phyloP scores from a whole-genome alignment of 2,329 filamentous ascomycete species.

The Aspergillus amoenus region DNA sequence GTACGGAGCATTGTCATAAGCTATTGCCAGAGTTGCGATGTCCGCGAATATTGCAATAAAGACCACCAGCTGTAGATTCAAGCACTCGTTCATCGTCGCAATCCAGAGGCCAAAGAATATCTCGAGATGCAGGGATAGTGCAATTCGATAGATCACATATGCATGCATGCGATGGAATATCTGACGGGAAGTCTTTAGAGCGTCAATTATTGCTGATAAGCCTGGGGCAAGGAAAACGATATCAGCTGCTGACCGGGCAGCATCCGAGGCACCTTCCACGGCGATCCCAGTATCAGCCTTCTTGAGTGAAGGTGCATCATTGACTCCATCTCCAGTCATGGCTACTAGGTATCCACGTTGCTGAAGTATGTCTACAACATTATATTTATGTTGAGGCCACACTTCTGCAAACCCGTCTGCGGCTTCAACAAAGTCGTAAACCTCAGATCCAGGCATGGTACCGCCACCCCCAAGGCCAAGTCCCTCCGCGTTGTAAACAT shows the following conservation, averaged over 20 bases:
- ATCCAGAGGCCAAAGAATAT: conserved; percentile 93
- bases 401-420: conserved; percentile 94
- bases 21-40: conserved; percentile 86
- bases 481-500: conserved; percentile 90
- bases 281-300: conserved; percentile 97
- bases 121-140: conserved; percentile 84
- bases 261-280: conserved; percentile 87
- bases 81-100: conserved; percentile 76
- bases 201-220: conserved; percentile 88
- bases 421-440: conserved; percentile 93
- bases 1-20: conserved; percentile 89
- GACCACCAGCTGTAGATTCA: conserved; percentile 85
- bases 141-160: conserved; percentile 94
- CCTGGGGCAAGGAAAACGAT: conserved; percentile 92
- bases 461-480: conserved; percentile 86
- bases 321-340: conserved; percentile 96
- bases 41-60: conserved; percentile 96
- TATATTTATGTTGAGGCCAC: conserved; percentile 94
- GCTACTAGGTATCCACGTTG: conserved; percentile 91
- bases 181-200: conserved; percentile 87
- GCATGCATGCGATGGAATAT: conserved; percentile 98
- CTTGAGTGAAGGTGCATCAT: conserved; percentile 88
- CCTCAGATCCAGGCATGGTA: conserved; percentile 90
- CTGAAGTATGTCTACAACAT: conserved; percentile 89
- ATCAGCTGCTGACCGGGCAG: conserved; percentile 85